These are phyloP conservation scores for Chloranthus sessilifolius DNA, from an alignment of 164 flowering plant species.

Conservation along the genomic window DNA sequence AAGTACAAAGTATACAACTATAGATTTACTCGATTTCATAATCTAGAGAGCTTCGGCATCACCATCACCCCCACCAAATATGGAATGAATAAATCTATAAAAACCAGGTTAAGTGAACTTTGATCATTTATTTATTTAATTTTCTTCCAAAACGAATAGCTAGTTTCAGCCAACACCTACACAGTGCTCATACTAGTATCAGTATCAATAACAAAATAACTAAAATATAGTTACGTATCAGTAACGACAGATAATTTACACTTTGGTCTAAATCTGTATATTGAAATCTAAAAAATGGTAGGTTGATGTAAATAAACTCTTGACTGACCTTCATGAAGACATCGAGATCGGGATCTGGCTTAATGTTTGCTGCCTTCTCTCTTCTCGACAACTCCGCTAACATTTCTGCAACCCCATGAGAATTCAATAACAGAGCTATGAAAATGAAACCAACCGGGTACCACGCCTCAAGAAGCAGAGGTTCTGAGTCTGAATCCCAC, in stretches of 20 bases:
- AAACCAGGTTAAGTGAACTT: no score
- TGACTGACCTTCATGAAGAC: slow-evolving; percentile 35
- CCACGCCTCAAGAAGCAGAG: background rate
- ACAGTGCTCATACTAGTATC: no score
- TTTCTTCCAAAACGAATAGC: background rate
- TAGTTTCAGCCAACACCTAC: background rate
- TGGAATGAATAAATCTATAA: no score
- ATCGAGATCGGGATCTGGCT: slow-evolving; percentile 36
- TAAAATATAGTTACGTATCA: background rate
- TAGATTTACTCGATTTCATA: no score
- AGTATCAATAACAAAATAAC: background rate
- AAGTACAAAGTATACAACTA: no score
- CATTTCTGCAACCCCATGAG: slow-evolving; percentile 18
- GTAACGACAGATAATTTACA: background rate
- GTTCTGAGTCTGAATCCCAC: background rate
- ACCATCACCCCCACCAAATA: no score
- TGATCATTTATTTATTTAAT: background rate
- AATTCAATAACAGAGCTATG: background rate
- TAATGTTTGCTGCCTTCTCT: slow-evolving; percentile 31
- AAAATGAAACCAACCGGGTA: background rate
- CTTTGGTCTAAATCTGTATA: background rate
- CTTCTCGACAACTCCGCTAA: slow-evolving; percentile 28
- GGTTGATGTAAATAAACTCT: background rate
- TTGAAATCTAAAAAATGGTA: background rate
- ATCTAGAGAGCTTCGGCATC: no score